These are phyloP conservation scores for Gryganskiella cystojenkinii DNA, from an alignment of 192 early-diverging fungal species.

Conservation along the genomic window DNA sequence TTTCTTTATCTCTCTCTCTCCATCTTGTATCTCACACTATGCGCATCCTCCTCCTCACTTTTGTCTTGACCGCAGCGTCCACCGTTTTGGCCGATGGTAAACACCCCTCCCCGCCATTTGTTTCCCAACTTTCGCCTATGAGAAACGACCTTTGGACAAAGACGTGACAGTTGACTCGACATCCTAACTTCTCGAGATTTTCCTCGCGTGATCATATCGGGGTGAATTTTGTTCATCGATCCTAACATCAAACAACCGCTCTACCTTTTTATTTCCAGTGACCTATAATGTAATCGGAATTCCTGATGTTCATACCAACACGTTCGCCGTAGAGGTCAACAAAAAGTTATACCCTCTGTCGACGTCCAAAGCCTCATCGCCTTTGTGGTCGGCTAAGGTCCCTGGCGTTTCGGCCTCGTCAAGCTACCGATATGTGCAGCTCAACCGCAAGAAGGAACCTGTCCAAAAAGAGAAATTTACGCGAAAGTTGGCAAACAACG, in stretches of 20 bases:
- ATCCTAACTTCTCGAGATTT: neutral
- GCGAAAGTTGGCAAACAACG: neutral
- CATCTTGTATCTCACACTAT: neutral
- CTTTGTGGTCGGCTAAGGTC: conserved; percentile 15
- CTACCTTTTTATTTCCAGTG: conserved; percentile 7
- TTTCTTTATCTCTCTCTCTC: neutral
- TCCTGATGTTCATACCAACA: conserved; percentile 5
- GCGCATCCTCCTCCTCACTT: neutral
- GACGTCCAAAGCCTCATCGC: conserved; percentile 4
- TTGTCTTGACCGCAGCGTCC: neutral
- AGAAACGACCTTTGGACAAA: neutral
- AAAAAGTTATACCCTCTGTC: conserved; percentile 8
- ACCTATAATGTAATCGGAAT: conserved; percentile 19
- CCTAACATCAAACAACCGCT: too few species aligned
- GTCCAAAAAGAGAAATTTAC: conserved; percentile 7
- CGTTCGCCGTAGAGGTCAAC: conserved; percentile 20
- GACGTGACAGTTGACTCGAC: too few species aligned
- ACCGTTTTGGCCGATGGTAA: conserved; percentile 1
- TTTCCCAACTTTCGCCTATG: neutral
- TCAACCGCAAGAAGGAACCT: neutral
- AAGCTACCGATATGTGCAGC: conserved; percentile 23
- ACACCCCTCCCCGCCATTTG: neutral
- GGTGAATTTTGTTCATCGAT: too few species aligned
- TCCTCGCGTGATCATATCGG: too few species aligned
- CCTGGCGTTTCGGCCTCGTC: neutral